These are phyloP conservation scores for Irpex sp. DNA, from an alignment of 1,284 basidiomycete genomes.

Conservation along the genomic window DNA sequence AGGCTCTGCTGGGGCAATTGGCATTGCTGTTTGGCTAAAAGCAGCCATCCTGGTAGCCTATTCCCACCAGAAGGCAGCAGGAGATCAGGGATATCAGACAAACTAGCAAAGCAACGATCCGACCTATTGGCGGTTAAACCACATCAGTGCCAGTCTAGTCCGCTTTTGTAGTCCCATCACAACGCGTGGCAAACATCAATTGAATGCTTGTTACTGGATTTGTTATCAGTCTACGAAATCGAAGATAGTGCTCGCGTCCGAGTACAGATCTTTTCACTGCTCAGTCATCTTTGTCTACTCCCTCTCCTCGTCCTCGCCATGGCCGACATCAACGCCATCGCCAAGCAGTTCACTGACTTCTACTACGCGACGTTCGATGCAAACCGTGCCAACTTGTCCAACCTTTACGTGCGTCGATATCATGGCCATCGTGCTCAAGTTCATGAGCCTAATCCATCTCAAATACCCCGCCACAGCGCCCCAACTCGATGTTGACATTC, in stretches of 20 bases:
- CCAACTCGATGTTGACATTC: slow-evolving; percentile 85
- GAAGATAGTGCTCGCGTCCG: background rate
- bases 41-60: slow-evolving; percentile 11
- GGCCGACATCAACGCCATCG: slow-evolving; percentile 66
- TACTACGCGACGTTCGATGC: slow-evolving; percentile 73
- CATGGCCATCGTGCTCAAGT: slow-evolving; percentile 8
- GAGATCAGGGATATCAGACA: background rate
- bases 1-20: slow-evolving; percentile 20
- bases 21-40: slow-evolving; percentile 18
- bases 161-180: background rate
- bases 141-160: background rate
- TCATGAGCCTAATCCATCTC: slow-evolving; percentile 9
- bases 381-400: slow-evolving; percentile 45
- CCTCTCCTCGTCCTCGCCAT: slow-evolving; percentile 33
- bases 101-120: background rate
- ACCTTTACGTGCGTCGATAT: slow-evolving; percentile 66
- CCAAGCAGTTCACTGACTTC: slow-evolving; percentile 66
- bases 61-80: slow-evolving; percentile 3
- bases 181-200: background rate
- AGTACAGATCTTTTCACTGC: slow-evolving; percentile 1
- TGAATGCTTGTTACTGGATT: background rate
- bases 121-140: background rate
- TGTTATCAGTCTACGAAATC: background rate
- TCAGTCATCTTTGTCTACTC: slow-evolving; percentile 13
- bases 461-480: slow-evolving; percentile 48